Evolutionary conservation across 352 stramenopile genomes (phyloP).

Genomic region (Globisporangium polare): DNA sequence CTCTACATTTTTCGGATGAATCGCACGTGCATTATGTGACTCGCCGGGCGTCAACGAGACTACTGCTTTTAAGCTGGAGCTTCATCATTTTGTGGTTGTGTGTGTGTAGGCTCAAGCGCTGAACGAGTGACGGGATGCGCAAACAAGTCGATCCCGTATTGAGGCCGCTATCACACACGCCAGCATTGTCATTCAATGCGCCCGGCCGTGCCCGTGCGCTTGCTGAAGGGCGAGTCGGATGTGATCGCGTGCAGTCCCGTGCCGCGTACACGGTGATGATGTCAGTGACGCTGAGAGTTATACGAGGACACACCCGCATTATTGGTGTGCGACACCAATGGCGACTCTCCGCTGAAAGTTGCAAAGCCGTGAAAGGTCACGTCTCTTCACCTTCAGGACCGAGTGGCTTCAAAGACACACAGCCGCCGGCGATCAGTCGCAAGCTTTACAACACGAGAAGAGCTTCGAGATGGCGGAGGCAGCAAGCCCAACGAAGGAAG

Average conservation of each 20-base stretch:
- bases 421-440: neutral
- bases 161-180: neutral
- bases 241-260: no score
- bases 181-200: neutral
- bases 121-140: neutral
- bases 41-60: neutral
- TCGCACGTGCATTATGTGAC: neutral
- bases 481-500: neutral
- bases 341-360: neutral
- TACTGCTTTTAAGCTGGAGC: neutral
- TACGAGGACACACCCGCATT: no score
- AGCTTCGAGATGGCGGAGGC: slow-evolving; percentile 5
- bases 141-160: neutral
- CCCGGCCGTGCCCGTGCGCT: no score
- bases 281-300: no score
- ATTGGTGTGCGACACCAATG: no score
- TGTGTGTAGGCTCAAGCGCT: neutral
- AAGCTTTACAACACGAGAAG: neutral
- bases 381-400: neutral
- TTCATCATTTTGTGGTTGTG: neutral
- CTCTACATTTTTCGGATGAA: slow-evolving; percentile 1
- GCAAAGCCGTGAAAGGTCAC: slow-evolving; percentile 10
- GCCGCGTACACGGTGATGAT: no score
- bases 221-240: no score
- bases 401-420: neutral